Percentiles rank a stretch among this genome's conserved stretches.
Evolutionary conservation across 306 rosid genomes (phyloP).

Genomic region (Cucurbita moschata): DNA sequence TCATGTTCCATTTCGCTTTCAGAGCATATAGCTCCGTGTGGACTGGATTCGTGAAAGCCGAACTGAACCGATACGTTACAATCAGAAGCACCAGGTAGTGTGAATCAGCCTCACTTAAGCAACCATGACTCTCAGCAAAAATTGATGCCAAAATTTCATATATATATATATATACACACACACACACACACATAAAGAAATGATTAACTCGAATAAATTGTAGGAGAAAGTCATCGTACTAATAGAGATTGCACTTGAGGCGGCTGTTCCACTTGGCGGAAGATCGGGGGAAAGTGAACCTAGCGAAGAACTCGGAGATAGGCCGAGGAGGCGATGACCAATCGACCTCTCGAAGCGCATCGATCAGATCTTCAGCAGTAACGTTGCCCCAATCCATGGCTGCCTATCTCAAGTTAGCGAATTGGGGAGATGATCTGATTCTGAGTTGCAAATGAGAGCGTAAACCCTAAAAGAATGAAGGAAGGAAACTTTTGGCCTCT

Average conservation of each 20-base stretch:
- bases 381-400: constrained; percentile 97
- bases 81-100: not conserved
- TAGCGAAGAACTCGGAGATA: constrained; percentile 77
- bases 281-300: constrained; percentile 76
- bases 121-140: not conserved
- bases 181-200: not conserved
- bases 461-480: not conserved
- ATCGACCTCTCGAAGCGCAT: constrained; percentile 95
- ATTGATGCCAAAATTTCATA: not conserved
- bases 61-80: not conserved
- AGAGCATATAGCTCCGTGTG: not conserved
- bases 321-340: constrained; percentile 99
- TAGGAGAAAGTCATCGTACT: constrained; percentile 26
- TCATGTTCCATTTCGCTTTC: not conserved
- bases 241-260: constrained; percentile 97
- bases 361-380: constrained; percentile 85
- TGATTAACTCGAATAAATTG: not conserved
- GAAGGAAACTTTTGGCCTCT: not conserved
- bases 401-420: not conserved
- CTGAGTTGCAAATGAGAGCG: not conserved
- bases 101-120: not conserved
- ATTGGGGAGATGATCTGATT: not conserved
- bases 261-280: constrained; percentile 84
- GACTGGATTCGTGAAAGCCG: not conserved
- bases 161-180: not conserved